Percentiles rank a stretch among this genome's conserved stretches.
Conservation (phyloP, 345 rosid species). For the Schrenkiella parvula region DNA sequence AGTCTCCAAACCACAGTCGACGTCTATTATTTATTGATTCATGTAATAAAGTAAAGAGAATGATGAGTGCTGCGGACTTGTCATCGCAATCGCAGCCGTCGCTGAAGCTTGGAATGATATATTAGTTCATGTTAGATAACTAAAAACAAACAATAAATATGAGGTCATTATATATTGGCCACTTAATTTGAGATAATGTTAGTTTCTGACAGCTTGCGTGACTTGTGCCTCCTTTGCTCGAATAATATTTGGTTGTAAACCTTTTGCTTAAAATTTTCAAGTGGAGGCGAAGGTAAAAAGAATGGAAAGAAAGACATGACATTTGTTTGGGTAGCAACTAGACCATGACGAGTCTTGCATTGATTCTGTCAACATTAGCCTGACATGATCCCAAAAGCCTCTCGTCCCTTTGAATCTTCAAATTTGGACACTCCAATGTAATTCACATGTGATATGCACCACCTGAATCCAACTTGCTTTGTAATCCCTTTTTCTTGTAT, state of each 20-base stretch:
- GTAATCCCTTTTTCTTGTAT: neutral
- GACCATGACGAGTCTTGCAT: constrained; percentile 6
- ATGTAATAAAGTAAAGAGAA: constrained; percentile 5
- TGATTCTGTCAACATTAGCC: constrained; percentile 29
- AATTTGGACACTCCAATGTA: neutral
- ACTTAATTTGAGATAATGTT: neutral
- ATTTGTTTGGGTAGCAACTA: neutral
- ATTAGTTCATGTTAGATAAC: neutral
- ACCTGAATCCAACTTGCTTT: constrained; percentile 31
- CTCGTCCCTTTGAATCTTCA: constrained; percentile 4
- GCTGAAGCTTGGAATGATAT: constrained; percentile 15
- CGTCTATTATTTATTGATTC: neutral
- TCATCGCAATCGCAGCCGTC: constrained; percentile 13
- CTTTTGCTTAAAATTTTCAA: neutral
- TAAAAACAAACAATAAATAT: neutral
- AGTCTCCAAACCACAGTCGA: neutral
- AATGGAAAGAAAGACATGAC: neutral
- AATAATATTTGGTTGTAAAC: neutral
- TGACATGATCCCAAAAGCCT: constrained; percentile 27
- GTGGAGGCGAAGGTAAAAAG: neutral
- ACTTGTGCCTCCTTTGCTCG: neutral
- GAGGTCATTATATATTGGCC: constrained; percentile 3
- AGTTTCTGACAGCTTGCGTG: constrained; percentile 9
- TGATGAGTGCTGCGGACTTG: constrained; percentile 7
- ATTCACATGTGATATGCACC: neutral